Conservation (phyloP, 1,284 basidiomycete genomes). For the Termitomyces sp. region DNA sequence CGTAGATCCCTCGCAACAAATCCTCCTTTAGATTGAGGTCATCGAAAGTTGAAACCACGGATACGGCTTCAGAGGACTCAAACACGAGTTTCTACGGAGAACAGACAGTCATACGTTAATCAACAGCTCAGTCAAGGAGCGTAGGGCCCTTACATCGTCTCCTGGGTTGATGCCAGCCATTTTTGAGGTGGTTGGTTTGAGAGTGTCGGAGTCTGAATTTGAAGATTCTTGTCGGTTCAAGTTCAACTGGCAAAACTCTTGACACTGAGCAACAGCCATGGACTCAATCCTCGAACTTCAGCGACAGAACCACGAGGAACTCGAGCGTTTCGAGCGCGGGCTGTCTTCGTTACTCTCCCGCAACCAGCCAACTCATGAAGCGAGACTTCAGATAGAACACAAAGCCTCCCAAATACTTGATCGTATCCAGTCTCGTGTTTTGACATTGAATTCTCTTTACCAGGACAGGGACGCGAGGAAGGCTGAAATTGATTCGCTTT, state of each 20-base stretch:
- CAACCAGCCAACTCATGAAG: slow-evolving; percentile 56
- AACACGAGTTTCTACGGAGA: slow-evolving; percentile 82
- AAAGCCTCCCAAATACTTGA: slow-evolving; percentile 83
- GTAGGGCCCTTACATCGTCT: slow-evolving; percentile 53
- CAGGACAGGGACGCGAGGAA: slow-evolving; percentile 67
- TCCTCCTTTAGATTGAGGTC: slow-evolving; percentile 95
- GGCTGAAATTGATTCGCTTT: slow-evolving; percentile 58
- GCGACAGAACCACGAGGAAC: slow-evolving; percentile 91
- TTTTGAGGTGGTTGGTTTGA: slow-evolving; percentile 38
- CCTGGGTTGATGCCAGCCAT: slow-evolving; percentile 78
- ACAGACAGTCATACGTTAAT: slow-evolving; percentile 1
- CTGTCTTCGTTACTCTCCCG: slow-evolving; percentile 70
- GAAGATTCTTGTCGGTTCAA: neutral
- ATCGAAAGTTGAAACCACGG: slow-evolving; percentile 83
- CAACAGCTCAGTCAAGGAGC: slow-evolving; percentile 2
- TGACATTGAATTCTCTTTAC: slow-evolving; percentile 66
- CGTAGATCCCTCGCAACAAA: slow-evolving; percentile 94
- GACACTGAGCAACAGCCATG: slow-evolving; percentile 52
- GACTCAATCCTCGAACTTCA: slow-evolving; percentile 91
- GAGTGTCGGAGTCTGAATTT: slow-evolving; percentile 55
- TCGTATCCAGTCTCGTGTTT: slow-evolving; percentile 69
- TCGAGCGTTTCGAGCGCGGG: slow-evolving; percentile 82
- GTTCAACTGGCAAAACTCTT: slow-evolving; percentile 13
- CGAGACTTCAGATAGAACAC: slow-evolving; percentile 76
- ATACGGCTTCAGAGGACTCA: slow-evolving; percentile 95